A percentile compares a stretch with the other conserved stretches of the same genome.
These are phyloP conservation scores for Talaromyces stipitatus DNA, from an alignment of 495 filamentous ascomycete species.

Conservation along the genomic window DNA sequence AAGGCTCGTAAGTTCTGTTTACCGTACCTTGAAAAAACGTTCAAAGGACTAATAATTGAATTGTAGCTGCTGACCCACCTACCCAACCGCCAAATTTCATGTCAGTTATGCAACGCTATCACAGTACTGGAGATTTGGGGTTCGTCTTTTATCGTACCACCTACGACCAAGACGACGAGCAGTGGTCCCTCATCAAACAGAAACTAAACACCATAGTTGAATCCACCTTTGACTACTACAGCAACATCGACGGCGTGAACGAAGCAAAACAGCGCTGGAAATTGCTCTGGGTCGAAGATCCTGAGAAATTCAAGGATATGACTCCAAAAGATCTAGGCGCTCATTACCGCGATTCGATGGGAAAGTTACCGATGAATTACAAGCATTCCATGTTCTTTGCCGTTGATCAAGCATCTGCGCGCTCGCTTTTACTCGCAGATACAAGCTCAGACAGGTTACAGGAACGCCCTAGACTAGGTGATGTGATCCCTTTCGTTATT, in stretches of 20 bases:
- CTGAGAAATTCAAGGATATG: not conserved
- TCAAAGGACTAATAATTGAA: not conserved
- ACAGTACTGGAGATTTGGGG: not conserved
- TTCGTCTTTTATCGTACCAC: conserved; percentile 3
- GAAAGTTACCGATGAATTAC: not conserved
- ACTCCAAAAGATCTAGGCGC: not conserved
- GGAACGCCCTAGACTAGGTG: not conserved
- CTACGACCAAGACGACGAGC: not conserved
- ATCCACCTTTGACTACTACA: conserved; percentile 1
- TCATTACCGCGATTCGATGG: not conserved
- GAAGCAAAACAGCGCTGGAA: conserved; percentile 3
- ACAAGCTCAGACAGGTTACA: not conserved
- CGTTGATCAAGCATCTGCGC: not conserved
- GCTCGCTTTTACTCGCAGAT: not conserved
- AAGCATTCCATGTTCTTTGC: conserved; percentile 3
- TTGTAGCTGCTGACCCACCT: not conserved
- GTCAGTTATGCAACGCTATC: not conserved
- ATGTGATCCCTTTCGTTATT: conserved; percentile 3
- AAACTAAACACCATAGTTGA: not conserved
- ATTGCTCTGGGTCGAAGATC: conserved; percentile 2
- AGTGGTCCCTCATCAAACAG: not conserved
- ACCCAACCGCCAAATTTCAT: not conserved
- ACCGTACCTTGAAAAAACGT: not conserved
- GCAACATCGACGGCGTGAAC: not conserved
- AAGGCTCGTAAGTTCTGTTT: not conserved